Percentiles rank a stretch among this genome's conserved stretches.
These are phyloP conservation scores for Cystoisospora suis DNA, from an alignment of 169 alveolate species.

Conservation along the genomic window DNA sequence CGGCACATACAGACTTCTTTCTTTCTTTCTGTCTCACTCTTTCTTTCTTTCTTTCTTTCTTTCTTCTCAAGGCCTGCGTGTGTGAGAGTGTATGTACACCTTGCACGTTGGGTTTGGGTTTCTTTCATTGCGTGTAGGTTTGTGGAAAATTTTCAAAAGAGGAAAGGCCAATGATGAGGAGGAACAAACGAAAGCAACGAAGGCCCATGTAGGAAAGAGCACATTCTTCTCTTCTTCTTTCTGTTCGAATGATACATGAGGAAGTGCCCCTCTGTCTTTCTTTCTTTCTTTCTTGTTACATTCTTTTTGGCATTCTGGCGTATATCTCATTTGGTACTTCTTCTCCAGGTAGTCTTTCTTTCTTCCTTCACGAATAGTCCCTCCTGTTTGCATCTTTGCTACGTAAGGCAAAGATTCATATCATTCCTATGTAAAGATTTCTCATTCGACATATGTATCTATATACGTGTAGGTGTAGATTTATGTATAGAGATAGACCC, in stretches of 20 bases:
- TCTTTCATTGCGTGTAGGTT: too few species aligned
- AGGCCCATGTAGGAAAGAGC: conserved; percentile 8
- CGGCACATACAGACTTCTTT: too few species aligned
- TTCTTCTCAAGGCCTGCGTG: too few species aligned
- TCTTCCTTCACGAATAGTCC: not conserved
- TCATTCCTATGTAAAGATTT: not conserved
- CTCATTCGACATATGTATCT: not conserved
- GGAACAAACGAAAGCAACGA: conserved; percentile 7
- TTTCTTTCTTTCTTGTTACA: not conserved
- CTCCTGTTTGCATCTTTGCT: not conserved
- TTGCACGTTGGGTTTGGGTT: not conserved
- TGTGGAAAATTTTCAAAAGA: conserved; percentile 1
- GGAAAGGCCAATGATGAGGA: not conserved
- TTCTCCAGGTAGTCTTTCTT: not conserved
- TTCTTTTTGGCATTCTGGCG: not conserved
- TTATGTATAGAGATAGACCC: not conserved
- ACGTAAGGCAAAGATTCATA: not conserved
- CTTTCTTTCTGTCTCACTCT: too few species aligned
- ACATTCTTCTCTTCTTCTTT: not conserved
- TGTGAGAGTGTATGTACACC: too few species aligned
- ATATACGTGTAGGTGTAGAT: not conserved
- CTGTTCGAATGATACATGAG: not conserved
- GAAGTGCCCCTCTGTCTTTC: not conserved
- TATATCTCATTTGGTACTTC: not conserved
- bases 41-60: too few species aligned